Percentiles rank a stretch among this genome's conserved stretches.
Conservation (phyloP, 2,329 filamentous ascomycete genomes). For the Calonectria ilicicola region DNA sequence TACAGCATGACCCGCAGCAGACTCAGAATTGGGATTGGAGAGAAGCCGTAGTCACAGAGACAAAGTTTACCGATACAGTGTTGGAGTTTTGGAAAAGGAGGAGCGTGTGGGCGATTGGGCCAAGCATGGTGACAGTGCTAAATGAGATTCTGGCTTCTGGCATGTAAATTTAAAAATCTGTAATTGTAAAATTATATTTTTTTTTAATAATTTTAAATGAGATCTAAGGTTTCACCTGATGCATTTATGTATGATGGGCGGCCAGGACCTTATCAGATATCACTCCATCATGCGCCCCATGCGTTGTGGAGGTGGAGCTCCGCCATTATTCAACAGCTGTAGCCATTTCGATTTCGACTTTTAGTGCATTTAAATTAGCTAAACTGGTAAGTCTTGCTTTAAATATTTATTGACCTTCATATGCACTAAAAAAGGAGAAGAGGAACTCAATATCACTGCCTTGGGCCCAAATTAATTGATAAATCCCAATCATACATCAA, state of each 20-base stretch:
- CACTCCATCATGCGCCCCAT: too few species aligned
- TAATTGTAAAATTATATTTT: neutral
- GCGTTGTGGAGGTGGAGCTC: slow-evolving; percentile 3
- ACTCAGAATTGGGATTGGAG: neutral
- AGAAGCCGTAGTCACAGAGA: neutral
- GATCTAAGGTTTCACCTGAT: neutral
- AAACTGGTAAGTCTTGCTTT: too few species aligned
- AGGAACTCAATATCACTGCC: too few species aligned
- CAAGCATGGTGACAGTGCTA: slow-evolving; percentile 11
- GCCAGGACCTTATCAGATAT: neutral
- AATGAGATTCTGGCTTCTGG: slow-evolving; percentile 2
- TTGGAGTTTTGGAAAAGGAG: slow-evolving; percentile 18
- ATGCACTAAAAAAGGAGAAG: too few species aligned
- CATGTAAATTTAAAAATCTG: neutral
- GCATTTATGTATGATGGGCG: too few species aligned
- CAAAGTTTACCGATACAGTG: neutral
- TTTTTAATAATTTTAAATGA: neutral
- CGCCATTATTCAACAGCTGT: neutral
- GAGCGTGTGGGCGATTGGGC: slow-evolving; percentile 18
- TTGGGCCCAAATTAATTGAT: too few species aligned
- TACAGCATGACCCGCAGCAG: neutral
- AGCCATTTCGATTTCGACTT: too few species aligned
- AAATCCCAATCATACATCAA: too few species aligned
- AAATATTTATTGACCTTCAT: too few species aligned
- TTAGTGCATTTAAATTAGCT: too few species aligned